These are phyloP conservation scores for Rhododendron mucronatum DNA, from an alignment of 148 eudicot genomes.

Conservation along the genomic window DNA sequence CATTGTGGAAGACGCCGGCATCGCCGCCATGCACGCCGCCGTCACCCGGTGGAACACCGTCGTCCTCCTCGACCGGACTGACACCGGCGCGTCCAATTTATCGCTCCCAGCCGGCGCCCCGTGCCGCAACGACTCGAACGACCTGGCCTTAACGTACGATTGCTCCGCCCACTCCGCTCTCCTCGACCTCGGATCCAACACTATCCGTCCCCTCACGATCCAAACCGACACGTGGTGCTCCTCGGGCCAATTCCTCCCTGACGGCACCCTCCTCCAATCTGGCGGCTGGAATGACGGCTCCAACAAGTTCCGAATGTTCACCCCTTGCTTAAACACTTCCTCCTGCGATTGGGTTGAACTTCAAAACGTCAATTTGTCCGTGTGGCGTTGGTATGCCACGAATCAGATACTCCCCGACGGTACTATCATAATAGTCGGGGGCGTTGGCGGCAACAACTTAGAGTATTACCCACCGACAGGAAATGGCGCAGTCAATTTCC, in stretches of 20 bases:
- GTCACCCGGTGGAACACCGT: conserved; percentile 81
- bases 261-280: conserved; percentile 39
- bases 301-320: conserved; percentile 54
- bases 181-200: conserved; percentile 46
- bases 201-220: conserved; percentile 59
- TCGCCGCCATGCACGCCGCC: conserved; percentile 16
- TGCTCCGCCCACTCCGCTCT: conserved; percentile 83
- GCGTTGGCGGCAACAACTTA: conserved; percentile 35
- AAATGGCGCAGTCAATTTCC: no score
- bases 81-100: conserved; percentile 57
- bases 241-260: conserved; percentile 89
- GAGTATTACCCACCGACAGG: conserved; percentile 29
- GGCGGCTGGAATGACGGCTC: conserved; percentile 72
- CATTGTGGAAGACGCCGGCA: no score
- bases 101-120: conserved; percentile 24
- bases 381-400: conserved; percentile 22
- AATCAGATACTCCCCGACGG: conserved; percentile 70
- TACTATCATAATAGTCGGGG: conserved; percentile 64
- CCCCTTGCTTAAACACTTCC: conserved; percentile 42
- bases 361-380: conserved; percentile 31
- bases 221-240: conserved; percentile 99
- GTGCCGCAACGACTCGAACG: conserved; percentile 34
- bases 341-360: conserved; percentile 81
- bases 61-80: conserved; percentile 83
- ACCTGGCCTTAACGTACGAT: conserved; percentile 34